These are phyloP conservation scores for Hymenoscyphus salicellus DNA, from an alignment of 2,329 filamentous ascomycete species.

Conservation along the genomic window DNA sequence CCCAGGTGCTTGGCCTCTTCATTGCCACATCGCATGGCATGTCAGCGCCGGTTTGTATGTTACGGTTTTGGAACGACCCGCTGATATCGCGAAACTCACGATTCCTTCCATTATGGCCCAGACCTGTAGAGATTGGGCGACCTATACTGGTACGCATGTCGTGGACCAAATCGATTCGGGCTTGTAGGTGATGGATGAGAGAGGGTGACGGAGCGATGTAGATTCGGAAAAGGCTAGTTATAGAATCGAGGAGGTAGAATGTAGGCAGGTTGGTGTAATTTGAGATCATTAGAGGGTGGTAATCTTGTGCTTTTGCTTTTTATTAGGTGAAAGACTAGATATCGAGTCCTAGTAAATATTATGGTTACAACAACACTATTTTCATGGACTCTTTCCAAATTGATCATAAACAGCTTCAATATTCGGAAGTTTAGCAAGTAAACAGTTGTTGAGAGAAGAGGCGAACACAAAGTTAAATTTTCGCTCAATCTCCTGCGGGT, in stretches of 20 bases:
- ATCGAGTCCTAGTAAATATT: too few relatives aligned
- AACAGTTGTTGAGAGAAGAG: too few relatives aligned
- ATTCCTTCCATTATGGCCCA: constrained; percentile 49
- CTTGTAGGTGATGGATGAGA: neutral
- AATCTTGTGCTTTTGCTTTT: too few relatives aligned
- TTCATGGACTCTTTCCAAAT: too few relatives aligned
- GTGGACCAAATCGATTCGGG: constrained; percentile 54
- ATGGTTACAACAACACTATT: too few relatives aligned
- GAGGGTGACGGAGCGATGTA: neutral
- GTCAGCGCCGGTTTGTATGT: constrained; percentile 6
- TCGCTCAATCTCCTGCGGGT: too few relatives aligned
- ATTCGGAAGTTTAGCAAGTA: too few relatives aligned
- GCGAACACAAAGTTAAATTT: too few relatives aligned
- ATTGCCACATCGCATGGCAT: constrained; percentile 46
- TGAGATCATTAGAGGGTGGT: too few relatives aligned
- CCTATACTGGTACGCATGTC: constrained; percentile 47
- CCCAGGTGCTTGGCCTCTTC: constrained; percentile 48
- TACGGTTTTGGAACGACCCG: constrained; percentile 33
- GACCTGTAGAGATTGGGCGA: constrained; percentile 50
- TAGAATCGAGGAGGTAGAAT: neutral
- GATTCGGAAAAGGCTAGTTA: neutral
- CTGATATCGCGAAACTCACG: constrained; percentile 38
- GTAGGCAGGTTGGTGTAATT: neutral
- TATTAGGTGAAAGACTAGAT: too few relatives aligned
- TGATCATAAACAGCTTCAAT: too few relatives aligned